A percentile compares a stretch with the other conserved stretches of the same genome.
Evolutionary conservation across 2,329 filamentous ascomycete species (phyloP).

Genomic region (Fusarium irregulare): DNA sequence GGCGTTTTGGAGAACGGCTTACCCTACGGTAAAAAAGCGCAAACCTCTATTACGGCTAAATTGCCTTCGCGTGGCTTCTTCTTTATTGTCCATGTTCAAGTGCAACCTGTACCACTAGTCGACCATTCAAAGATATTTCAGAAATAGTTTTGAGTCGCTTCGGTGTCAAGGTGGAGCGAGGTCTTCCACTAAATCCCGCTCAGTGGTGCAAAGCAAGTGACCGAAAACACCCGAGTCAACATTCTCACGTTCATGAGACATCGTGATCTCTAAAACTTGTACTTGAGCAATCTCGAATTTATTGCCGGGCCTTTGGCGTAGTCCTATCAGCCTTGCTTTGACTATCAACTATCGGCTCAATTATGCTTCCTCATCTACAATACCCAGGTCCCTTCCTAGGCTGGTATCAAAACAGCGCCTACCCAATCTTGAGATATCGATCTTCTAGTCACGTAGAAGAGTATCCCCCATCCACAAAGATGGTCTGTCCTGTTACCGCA

Average conservation of each 20-base stretch:
- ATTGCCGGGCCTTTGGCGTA: neutral
- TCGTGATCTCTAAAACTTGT: neutral
- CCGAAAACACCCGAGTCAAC: accelerated
- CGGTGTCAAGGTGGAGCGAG: accelerated
- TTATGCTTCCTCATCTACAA: neutral
- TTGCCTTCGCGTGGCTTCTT: neutral
- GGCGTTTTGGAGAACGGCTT: neutral
- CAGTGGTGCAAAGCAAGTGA: no score
- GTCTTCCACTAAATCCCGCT: accelerated
- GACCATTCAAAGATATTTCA: neutral
- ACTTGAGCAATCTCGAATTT: neutral
- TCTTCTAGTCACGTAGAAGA: slow-evolving; percentile 39
- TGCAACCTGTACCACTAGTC: neutral
- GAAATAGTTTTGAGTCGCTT: neutral
- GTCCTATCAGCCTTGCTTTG: neutral
- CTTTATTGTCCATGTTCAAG: neutral
- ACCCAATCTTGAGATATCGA: neutral
- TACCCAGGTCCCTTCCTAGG: neutral
- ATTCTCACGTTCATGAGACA: accelerated
- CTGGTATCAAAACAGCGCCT: neutral
- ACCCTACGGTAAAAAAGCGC: neutral
- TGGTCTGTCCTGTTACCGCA: slow-evolving; percentile 49
- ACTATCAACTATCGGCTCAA: neutral
- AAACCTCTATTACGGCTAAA: neutral
- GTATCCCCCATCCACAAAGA: slow-evolving; percentile 52